Conservation (phyloP, 2,329 filamentous ascomycete genomes). For the Diaporthe nobilis region DNA sequence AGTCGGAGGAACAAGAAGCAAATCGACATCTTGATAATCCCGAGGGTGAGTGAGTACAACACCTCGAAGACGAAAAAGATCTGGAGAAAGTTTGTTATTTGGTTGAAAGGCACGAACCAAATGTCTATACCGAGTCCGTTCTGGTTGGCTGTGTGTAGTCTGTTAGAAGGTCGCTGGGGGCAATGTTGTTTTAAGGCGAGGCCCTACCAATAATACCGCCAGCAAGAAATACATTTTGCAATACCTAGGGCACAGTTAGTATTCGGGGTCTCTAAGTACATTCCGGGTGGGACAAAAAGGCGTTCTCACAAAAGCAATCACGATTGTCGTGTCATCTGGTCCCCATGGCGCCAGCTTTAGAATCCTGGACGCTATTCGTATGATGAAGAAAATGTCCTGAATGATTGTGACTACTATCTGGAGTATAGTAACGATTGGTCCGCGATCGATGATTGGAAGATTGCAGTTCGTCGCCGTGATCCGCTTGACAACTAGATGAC, state of each 20-base stretch:
- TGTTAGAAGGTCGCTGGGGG: not conserved
- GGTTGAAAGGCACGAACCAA: constrained; percentile 18
- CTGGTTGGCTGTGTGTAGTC: not conserved
- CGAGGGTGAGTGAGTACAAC: not conserved
- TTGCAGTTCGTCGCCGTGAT: constrained; percentile 29
- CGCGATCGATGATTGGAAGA: constrained; percentile 23
- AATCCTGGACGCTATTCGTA: not conserved
- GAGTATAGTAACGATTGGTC: constrained; percentile 12
- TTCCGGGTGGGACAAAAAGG: too few species aligned
- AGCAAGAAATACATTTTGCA: constrained; percentile 32
- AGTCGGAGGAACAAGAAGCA: constrained; percentile 23
- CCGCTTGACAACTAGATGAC: not conserved
- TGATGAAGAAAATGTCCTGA: constrained; percentile 28
- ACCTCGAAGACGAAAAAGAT: constrained; percentile 26
- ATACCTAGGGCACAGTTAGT: not conserved
- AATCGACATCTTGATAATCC: constrained; percentile 20
- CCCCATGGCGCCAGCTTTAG: constrained; percentile 24
- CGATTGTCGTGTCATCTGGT: constrained; percentile 26
- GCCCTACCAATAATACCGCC: constrained; percentile 29
- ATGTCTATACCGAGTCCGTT: constrained; percentile 25
- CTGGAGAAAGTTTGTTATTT: constrained; percentile 11
- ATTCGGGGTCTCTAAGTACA: not conserved
- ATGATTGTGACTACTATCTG: constrained; percentile 30
- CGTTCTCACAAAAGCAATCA: constrained; percentile 15
- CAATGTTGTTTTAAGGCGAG: not conserved